Conservation (phyloP, 371 early-diverging fungal species). For the Mortierella sp. region DNA sequence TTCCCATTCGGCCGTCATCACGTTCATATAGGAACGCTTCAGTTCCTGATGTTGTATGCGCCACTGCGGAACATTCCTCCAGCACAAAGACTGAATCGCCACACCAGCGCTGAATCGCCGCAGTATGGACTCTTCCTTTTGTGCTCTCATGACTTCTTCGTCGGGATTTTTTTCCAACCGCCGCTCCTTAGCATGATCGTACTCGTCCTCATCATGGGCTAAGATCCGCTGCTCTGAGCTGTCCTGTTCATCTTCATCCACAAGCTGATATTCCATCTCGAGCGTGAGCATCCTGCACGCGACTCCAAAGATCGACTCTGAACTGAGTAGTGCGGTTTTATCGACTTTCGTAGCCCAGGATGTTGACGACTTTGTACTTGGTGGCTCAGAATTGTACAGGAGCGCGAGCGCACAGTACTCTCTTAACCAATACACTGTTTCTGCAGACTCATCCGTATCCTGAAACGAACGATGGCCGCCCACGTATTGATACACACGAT, state of each 20-base stretch:
- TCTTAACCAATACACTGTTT: slow-evolving; percentile 33
- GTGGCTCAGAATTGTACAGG: slow-evolving; percentile 15
- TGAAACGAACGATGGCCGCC: slow-evolving; percentile 22
- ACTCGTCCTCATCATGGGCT: too few relatives aligned
- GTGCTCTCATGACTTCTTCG: background rate
- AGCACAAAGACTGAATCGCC: slow-evolving; percentile 33
- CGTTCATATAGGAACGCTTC: background rate
- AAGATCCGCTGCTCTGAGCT: too few relatives aligned
- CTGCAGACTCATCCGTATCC: slow-evolving; percentile 15
- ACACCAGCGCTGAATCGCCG: slow-evolving; percentile 42
- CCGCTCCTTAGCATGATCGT: background rate
- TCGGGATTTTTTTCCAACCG: background rate
- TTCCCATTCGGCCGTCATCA: slow-evolving; percentile 26
- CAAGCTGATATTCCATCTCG: slow-evolving; percentile 34
- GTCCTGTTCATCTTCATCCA: slow-evolving; percentile 1
- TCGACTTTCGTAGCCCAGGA: slow-evolving; percentile 10
- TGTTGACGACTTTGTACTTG: background rate
- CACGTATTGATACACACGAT: slow-evolving; percentile 36
- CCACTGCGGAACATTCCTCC: slow-evolving; percentile 29
- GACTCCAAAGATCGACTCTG: slow-evolving; percentile 28
- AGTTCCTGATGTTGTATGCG: slow-evolving; percentile 15
- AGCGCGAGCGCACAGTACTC: slow-evolving; percentile 37
- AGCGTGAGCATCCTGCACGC: slow-evolving; percentile 45
- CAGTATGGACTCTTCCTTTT: slow-evolving; percentile 20
- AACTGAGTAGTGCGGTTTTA: slow-evolving; percentile 13